Evolutionary conservation across 768 basidiomycete species (phyloP).

Genomic region (Macrocybe gigantea): DNA sequence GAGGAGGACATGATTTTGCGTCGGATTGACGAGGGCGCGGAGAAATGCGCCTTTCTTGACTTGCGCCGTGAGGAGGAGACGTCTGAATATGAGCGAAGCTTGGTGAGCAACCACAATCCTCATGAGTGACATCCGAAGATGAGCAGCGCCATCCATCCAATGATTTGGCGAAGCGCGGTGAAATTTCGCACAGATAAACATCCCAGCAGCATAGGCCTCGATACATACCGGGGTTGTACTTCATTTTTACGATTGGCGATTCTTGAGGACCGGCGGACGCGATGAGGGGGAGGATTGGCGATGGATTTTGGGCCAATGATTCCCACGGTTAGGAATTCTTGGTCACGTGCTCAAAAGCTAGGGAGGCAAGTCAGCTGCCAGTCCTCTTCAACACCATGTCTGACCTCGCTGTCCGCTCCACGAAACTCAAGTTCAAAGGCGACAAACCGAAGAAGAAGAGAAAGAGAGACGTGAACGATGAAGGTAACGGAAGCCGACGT

Average conservation of each 20-base stretch:
- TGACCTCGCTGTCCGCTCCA: constrained; percentile 51
- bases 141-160: constrained; percentile 48
- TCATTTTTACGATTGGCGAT: constrained; percentile 46
- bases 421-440: constrained; percentile 85
- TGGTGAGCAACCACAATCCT: constrained; percentile 25
- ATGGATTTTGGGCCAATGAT: constrained; percentile 13
- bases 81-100: constrained; percentile 38
- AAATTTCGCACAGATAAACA: constrained; percentile 15
- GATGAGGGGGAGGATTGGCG: constrained; percentile 26
- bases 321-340: constrained; percentile 28
- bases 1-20: constrained; percentile 98
- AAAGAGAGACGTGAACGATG: constrained; percentile 55
- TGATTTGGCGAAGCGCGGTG: neutral
- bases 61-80: constrained; percentile 94
- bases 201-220: constrained; percentile 12
- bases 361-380: too few species aligned
- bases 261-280: constrained; percentile 60
- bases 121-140: constrained; percentile 35
- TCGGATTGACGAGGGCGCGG: constrained; percentile 89
- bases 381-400: constrained; percentile 15
- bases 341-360: constrained; percentile 23
- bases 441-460: constrained; percentile 83
- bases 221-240: constrained; percentile 77
- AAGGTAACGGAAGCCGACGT: constrained; percentile 38
- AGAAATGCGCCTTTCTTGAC: constrained; percentile 97